Evolutionary conservation across 352 stramenopile genomes (phyloP).

Genomic region (Phytophthora parvispora): DNA sequence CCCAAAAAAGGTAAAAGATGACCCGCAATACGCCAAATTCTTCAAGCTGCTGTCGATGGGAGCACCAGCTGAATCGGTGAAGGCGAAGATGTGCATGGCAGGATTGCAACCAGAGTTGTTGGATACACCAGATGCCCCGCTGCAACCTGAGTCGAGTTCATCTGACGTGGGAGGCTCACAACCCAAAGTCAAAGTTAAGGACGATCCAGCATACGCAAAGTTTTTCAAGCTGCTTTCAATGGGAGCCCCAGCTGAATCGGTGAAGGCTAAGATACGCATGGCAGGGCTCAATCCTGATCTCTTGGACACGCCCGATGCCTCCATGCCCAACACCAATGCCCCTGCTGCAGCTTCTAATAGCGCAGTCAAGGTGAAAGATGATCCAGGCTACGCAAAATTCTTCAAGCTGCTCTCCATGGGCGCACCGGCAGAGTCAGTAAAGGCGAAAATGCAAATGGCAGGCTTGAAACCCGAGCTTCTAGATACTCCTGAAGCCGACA

Average conservation of each 20-base stretch:
- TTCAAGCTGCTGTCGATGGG: constrained; percentile 78
- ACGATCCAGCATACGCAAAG: constrained; percentile 68
- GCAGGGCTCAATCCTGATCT: constrained; percentile 63
- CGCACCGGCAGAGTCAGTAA: constrained; percentile 62
- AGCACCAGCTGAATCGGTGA: constrained; percentile 60
- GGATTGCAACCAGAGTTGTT: constrained; percentile 83
- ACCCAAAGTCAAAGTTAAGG: constrained; percentile 59
- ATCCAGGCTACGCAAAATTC: constrained; percentile 77
- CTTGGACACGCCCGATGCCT: constrained; percentile 76
- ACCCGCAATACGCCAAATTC: constrained; percentile 73
- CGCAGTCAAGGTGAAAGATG: constrained; percentile 66
- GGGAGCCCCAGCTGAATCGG: constrained; percentile 55
- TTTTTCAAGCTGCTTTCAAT: constrained; percentile 84
- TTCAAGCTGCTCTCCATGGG: constrained; percentile 80
- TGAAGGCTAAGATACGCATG: constrained; percentile 74
- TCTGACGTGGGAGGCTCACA: background rate
- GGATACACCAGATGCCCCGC: constrained; percentile 60
- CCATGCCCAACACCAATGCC: constrained; percentile 25
- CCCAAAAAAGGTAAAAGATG: constrained; percentile 55
- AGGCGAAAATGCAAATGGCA: constrained; percentile 74
- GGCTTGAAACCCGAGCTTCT: constrained; percentile 68
- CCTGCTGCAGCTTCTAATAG: constrained; percentile 2
- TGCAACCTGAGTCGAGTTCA: constrained; percentile 21
- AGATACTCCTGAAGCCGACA: constrained; percentile 71
- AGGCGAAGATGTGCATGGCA: constrained; percentile 79